A percentile compares a stretch with the other conserved stretches of the same genome.
Evolutionary conservation across 1,139 yeast species (phyloP).

Genomic region (Candida sp.): DNA sequence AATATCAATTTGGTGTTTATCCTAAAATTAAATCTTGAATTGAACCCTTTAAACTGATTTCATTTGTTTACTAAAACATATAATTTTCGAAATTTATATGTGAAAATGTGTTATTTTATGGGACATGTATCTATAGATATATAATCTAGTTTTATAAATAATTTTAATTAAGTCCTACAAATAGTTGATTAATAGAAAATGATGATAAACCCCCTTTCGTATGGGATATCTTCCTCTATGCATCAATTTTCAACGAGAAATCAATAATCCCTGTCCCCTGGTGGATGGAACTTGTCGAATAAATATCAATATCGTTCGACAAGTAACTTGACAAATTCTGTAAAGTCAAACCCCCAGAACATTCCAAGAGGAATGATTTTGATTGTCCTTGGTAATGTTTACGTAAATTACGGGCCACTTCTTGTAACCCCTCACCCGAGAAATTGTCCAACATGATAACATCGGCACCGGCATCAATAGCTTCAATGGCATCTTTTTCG

Average conservation of each 20-base stretch:
- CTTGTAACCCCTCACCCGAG: constrained; percentile 58
- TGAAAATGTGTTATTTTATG: too few species aligned
- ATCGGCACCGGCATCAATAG: constrained; percentile 94
- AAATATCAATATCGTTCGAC: constrained; percentile 81
- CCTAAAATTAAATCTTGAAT: too few species aligned
- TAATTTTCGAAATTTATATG: too few species aligned
- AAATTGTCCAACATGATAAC: constrained; percentile 95
- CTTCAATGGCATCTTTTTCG: constrained; percentile 85
- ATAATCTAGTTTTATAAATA: too few species aligned
- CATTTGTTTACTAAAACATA: too few species aligned
- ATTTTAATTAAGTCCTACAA: too few species aligned
- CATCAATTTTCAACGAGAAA: constrained; percentile 75
- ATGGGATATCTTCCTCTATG: too few species aligned
- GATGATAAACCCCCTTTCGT: too few species aligned
- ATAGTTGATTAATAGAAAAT: too few species aligned
- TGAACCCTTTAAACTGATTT: too few species aligned
- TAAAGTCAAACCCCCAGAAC: constrained; percentile 86
- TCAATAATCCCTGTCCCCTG: constrained; percentile 85
- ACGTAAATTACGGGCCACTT: constrained; percentile 65
- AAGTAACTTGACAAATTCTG: constrained; percentile 64
- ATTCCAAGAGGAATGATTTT: constrained; percentile 67
- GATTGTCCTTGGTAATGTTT: constrained; percentile 48
- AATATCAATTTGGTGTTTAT: too few species aligned
- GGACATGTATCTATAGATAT: too few species aligned
- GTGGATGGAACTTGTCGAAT: constrained; percentile 90